Percentiles rank a stretch among this genome's conserved stretches.
These are phyloP conservation scores for Mucor sp. DNA, from an alignment of 371 early-diverging fungal species.

Conservation along the genomic window DNA sequence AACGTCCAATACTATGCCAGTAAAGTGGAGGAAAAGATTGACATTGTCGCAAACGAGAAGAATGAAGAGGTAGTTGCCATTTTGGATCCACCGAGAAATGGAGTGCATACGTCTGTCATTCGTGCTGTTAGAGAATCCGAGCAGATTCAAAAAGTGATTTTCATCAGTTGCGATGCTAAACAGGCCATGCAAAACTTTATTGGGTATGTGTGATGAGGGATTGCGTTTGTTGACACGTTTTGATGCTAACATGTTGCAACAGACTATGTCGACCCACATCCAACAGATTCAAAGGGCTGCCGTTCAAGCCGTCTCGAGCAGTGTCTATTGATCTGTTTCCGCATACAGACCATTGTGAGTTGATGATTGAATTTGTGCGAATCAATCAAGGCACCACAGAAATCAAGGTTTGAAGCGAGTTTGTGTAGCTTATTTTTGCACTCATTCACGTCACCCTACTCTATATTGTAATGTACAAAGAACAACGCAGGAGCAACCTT, in stretches of 20 bases:
- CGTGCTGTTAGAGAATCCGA: conserved; percentile 56
- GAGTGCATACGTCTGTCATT: conserved; percentile 63
- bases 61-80: conserved; percentile 53
- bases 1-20: conserved; percentile 59
- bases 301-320: conserved; percentile 61
- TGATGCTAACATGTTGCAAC: background rate
- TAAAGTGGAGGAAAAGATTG: conserved; percentile 64
- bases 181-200: conserved; percentile 64
- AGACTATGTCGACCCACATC: conserved; percentile 57
- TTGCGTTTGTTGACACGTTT: background rate
- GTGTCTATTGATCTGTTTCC: conserved; percentile 77
- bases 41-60: conserved; percentile 28
- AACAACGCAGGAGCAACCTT: conserved; percentile 1
- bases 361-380: conserved; percentile 61
- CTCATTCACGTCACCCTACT: conserved; percentile 4
- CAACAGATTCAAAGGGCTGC: conserved; percentile 49
- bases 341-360: conserved; percentile 72
- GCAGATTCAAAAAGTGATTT: conserved; percentile 62
- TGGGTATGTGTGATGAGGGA: conserved; percentile 40
- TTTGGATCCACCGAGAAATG: conserved; percentile 75
- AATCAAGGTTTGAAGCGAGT: background rate
- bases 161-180: conserved; percentile 70
- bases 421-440: background rate
- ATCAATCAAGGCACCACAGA: background rate
- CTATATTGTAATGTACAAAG: background rate